Base-by-base conservation (phyloP, 805 yeast genomes). In the Saccharomycopsis vini region DNA sequence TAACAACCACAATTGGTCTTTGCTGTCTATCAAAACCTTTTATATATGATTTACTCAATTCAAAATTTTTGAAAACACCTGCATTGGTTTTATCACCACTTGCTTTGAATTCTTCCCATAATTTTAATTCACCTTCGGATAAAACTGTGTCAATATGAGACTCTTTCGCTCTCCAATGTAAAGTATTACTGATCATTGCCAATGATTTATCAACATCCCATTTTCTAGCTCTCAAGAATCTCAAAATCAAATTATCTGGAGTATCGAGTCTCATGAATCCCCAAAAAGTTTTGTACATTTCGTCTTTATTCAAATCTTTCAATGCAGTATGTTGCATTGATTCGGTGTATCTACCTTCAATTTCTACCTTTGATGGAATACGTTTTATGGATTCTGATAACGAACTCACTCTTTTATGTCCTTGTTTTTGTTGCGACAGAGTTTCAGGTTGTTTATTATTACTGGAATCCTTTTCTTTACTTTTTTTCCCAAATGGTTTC, bases 211-310 rank as follows among this genome's bases (percentile, higher is more conserved):
- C 80, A 19, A 79, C 69, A 51, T 82, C 77, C 80, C 87, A 87
- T 63, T 87, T 87, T 63, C 96, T 78, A 31, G 96, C 96, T 53
- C 95, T 72, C 21, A 85, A 62, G 55, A 81, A 89, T 55, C 95
- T 73, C 56, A 89, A 68, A 24, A 86, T 40, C 52, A 80, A 62
- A 54, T 83, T 81, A 61, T 92, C 99, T 3, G 94, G 83, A 38
- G 80, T 70, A 59, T 90, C 97, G 34, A 77, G 72, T 62, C 90
- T 78, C 40, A 77, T 56, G 69, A 79, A 68, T 35, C 64, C 58
- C 81, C 82, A 75, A 56, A 79, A 68, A 50, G 72, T 69, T 6
- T 60, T 60, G 49, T 75, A 73, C 6, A 78, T 56, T 18, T 67
- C 69, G 19, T 67, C 68, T 0, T 81, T 73, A 20, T 77, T 68